Percentiles rank a stretch among this genome's conserved stretches.
Conservation (phyloP, 2,329 filamentous ascomycete genomes). For the Aspergillus uvarum region DNA sequence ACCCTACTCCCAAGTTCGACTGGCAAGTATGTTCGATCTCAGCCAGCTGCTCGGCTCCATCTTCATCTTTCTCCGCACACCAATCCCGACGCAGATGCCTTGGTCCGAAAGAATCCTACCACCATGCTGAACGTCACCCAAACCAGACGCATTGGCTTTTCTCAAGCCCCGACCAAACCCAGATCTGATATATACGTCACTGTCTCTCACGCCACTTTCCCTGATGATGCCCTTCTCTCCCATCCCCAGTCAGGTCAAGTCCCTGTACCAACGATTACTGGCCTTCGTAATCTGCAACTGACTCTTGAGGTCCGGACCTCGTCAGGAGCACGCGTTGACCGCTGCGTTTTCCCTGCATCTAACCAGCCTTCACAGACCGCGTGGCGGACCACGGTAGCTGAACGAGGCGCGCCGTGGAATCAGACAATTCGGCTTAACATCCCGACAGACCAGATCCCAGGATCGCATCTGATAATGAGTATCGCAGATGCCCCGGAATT, state of each 20-base stretch:
- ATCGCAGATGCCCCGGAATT: slow-evolving; percentile 81
- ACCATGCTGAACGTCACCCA: slow-evolving; percentile 76
- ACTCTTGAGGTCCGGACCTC: slow-evolving; percentile 82
- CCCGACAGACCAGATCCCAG: slow-evolving; percentile 73
- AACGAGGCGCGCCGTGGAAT: slow-evolving; percentile 80
- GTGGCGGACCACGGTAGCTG: slow-evolving; percentile 81
- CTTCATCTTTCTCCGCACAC: slow-evolving; percentile 77
- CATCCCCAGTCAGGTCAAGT: slow-evolving; percentile 79
- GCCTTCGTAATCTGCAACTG: slow-evolving; percentile 76
- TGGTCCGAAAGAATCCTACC: slow-evolving; percentile 86
- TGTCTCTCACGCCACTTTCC: slow-evolving; percentile 73
- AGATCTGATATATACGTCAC: slow-evolving; percentile 96
- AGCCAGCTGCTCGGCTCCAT: slow-evolving; percentile 72
- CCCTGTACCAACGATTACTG: slow-evolving; percentile 63
- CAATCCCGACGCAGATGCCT: slow-evolving; percentile 70
- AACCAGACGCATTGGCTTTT: slow-evolving; percentile 89
- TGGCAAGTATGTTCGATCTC: slow-evolving; percentile 72
- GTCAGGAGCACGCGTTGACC: slow-evolving; percentile 77
- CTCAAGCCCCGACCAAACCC: slow-evolving; percentile 81
- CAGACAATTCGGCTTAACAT: slow-evolving; percentile 82
- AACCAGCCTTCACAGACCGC: slow-evolving; percentile 76
- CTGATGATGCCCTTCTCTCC: slow-evolving; percentile 62
- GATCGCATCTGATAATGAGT: slow-evolving; percentile 84
- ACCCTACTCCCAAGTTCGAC: slow-evolving; percentile 71
- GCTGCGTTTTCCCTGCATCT: slow-evolving; percentile 82